Conservation (phyloP, 1,139 yeast species). For the Blastobotrys aristatus region DNA sequence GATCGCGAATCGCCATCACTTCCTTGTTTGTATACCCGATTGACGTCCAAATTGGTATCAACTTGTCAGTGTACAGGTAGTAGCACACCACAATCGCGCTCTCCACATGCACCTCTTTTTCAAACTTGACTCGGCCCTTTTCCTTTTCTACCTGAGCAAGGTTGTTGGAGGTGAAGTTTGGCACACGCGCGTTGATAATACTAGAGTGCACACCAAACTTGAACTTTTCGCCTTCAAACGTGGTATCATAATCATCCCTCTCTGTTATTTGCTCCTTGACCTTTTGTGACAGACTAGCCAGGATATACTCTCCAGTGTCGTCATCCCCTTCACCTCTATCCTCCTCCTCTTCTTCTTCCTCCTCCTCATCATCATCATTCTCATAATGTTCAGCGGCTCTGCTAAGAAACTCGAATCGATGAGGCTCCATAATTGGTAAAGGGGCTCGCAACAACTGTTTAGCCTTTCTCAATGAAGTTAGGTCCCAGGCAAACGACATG, state of each 20-base stretch:
- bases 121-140: constrained; percentile 15
- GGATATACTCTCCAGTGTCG: constrained; percentile 1
- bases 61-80: constrained; percentile 45
- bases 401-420: not conserved
- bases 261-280: constrained; percentile 3
- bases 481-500: constrained; percentile 24
- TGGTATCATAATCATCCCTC: constrained; percentile 5
- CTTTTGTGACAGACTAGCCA: not conserved
- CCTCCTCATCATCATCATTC: constrained; percentile 2
- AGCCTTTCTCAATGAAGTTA: constrained; percentile 5
- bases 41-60: constrained; percentile 40
- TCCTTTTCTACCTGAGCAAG: not conserved
- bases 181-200: constrained; percentile 21
- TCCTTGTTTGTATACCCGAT: constrained; percentile 6
- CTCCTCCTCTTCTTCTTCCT: constrained; percentile 12
- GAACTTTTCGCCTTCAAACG: constrained; percentile 6
- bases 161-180: not conserved
- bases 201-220: constrained; percentile 26
- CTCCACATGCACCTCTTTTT: constrained; percentile 24
- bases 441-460: constrained; percentile 7
- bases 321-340: constrained; percentile 4
- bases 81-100: constrained; percentile 39
- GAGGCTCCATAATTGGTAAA: not conserved
- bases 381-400: not conserved
- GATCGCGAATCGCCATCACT: constrained; percentile 24